phyloP scores from a whole-genome alignment of 169 alveolate species.

The Haemoproteus tartakovskyi region DNA sequence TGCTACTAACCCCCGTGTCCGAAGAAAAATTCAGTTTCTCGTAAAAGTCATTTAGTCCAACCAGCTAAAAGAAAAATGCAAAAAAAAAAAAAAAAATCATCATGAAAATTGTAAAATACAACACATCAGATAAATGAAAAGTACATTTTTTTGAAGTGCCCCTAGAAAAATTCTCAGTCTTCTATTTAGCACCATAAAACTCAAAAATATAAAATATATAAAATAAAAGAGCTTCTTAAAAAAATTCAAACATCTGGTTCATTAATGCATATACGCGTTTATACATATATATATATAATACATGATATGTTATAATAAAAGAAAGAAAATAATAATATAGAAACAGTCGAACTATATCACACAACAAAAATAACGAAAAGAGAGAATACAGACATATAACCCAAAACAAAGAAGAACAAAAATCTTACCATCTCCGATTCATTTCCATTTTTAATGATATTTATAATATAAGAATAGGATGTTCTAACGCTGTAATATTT shows the following conservation, averaged over 20 bases:
- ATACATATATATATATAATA: no score
- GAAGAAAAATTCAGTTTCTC: conserved; percentile 54
- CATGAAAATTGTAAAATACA: no score
- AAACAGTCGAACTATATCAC: not conserved
- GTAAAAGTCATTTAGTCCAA: conserved; percentile 59
- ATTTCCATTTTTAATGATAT: conserved; percentile 62
- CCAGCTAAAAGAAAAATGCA: conserved; percentile 17
- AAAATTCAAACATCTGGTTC: no score
- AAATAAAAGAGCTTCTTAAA: no score
- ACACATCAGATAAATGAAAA: no score
- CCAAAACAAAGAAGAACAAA: not conserved
- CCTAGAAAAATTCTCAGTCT: no score
- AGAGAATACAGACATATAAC: not conserved
- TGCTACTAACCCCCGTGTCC: conserved; percentile 46
- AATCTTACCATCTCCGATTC: conserved; percentile 63
- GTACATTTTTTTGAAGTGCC: no score
- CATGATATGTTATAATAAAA: no score
- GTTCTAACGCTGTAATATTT: conserved; percentile 40
- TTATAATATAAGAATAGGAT: conserved; percentile 43
- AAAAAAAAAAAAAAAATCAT: not conserved
- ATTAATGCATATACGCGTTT: no score
- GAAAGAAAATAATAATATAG: no score
- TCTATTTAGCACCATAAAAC: no score
- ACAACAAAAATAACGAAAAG: not conserved
- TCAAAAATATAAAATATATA: no score